Evolutionary conservation across 2,329 filamentous ascomycete species (phyloP).

Genomic region (Cordyceps tenuipes): DNA sequence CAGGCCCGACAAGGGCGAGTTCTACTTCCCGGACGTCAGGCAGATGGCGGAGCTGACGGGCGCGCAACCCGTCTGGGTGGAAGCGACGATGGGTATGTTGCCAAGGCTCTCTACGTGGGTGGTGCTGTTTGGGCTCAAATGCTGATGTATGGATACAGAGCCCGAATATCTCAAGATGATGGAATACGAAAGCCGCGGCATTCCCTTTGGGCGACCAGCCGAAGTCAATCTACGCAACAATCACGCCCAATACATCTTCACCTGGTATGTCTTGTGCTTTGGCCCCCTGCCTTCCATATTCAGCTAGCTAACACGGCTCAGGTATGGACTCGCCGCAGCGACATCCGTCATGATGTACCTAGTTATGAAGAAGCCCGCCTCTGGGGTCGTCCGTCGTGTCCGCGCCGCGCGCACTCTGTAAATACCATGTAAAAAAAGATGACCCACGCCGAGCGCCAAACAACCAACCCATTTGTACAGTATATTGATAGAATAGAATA

Average conservation of each 20-base stretch:
- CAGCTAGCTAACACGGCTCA: constrained; percentile 27
- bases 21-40: constrained; percentile 88
- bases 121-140: not conserved
- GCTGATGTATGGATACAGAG: constrained; percentile 38
- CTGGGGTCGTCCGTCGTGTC: constrained; percentile 63
- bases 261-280: constrained; percentile 60
- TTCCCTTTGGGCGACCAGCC: constrained; percentile 79
- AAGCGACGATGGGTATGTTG: constrained; percentile 79
- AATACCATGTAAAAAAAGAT: constrained; percentile 18
- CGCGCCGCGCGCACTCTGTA: constrained; percentile 38
- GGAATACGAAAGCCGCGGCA: constrained; percentile 68
- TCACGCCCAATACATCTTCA: constrained; percentile 97
- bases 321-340: constrained; percentile 77
- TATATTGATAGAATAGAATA: constrained; percentile 10
- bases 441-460: constrained; percentile 1
- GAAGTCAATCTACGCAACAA: constrained; percentile 95
- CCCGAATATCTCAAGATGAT: constrained; percentile 70
- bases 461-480: constrained; percentile 17
- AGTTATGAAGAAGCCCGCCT: constrained; percentile 79
- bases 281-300: not conserved
- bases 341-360: constrained; percentile 96
- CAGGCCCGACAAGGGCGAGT: constrained; percentile 70
- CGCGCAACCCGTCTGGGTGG: constrained; percentile 86
- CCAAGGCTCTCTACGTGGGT: not conserved
- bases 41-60: constrained; percentile 82